Base-by-base conservation (phyloP, 306 rosid species). In the Vicia faba region DNA sequence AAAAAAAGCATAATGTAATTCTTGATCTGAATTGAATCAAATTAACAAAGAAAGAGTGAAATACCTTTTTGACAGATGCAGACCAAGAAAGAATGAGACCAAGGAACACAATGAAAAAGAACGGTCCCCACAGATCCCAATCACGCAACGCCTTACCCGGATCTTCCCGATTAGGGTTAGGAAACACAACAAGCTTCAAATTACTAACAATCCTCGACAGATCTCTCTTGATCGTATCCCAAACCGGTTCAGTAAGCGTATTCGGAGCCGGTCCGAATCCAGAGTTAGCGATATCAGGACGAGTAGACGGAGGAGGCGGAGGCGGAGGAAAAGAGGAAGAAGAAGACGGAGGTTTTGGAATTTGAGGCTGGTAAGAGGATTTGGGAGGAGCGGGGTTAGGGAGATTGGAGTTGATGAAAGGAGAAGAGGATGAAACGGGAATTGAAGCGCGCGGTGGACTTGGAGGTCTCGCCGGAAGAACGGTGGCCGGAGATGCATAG, bases 81-180 rank as follows among this genome's bases (percentile, higher is more conserved):
- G 99, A 88, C 99, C 99, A 90, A 3, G 99, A 95, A 26, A 95
- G 86, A 48, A 78, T 74, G 13, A 95, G 99, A 31, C 99, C 99
- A 5, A 95, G 80, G 64, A 90, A 95, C 31, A 95, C 96, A 51
- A 95, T 95, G 82, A 95, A 95, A 86, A 95, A 95, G 87, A 95
- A 95, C 0, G 99, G 99, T 0, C 97, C 99, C 99, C 99, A 88
- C 0, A 93, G 99, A 86, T 93, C 99, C 99, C 99, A 93, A 83
- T 93, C 99, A 67, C 97, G 66, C 61, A 93, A 59, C 3, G 99
- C 96, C 86, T 90, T 93, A 14, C 99, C 99, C 0, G 99, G 99
- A 68, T 93, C 99, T 57, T 90, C 99, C 15, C 99, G 96, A 18
- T 50, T 86, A 1, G 99, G 99, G 55, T 93, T 93, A 2, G 99